These are phyloP conservation scores for Biscogniauxia sp. DNA, from an alignment of 2,329 filamentous ascomycete species.

Conservation along the genomic window DNA sequence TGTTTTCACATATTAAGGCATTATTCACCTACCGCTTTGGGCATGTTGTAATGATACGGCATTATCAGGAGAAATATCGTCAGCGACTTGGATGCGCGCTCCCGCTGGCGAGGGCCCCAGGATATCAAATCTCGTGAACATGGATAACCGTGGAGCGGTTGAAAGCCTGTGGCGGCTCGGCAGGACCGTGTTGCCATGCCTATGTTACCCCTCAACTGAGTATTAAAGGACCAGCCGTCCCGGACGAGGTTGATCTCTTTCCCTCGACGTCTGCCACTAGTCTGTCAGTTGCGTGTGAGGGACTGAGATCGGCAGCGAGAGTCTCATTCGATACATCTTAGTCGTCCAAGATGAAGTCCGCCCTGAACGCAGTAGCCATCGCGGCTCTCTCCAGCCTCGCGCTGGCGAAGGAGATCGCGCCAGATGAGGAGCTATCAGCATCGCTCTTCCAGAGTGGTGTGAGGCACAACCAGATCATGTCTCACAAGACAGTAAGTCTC, in stretches of 20 bases:
- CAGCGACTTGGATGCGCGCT: conserved; percentile 16
- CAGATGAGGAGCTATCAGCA: conserved; percentile 27
- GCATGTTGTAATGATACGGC: conserved; percentile 26
- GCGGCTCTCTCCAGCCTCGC: conserved; percentile 27
- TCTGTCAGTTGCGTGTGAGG: conserved; percentile 3
- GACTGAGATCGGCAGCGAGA: conserved; percentile 11
- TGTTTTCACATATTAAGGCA: conserved; percentile 19
- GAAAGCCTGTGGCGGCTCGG: background rate
- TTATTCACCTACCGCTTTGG: conserved; percentile 26
- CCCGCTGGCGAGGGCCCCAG: background rate
- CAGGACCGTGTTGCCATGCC: background rate
- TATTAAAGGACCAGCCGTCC: background rate
- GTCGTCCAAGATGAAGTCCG: conserved; percentile 28
- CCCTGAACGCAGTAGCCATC: conserved; percentile 25
- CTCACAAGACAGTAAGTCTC: conserved; percentile 27
- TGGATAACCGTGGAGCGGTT: background rate
- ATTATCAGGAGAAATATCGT: conserved; percentile 22
- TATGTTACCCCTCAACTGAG: background rate
- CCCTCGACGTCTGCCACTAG: background rate
- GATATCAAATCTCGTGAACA: conserved; percentile 4
- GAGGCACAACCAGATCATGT: conserved; percentile 33
- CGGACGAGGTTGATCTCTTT: background rate
- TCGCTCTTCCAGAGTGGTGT: conserved; percentile 32
- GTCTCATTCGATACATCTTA: conserved; percentile 3
- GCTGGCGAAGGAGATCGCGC: conserved; percentile 31